Base-by-base conservation (phyloP, 192 early-diverging fungal species). In the Powellomyces hirtus region DNA sequence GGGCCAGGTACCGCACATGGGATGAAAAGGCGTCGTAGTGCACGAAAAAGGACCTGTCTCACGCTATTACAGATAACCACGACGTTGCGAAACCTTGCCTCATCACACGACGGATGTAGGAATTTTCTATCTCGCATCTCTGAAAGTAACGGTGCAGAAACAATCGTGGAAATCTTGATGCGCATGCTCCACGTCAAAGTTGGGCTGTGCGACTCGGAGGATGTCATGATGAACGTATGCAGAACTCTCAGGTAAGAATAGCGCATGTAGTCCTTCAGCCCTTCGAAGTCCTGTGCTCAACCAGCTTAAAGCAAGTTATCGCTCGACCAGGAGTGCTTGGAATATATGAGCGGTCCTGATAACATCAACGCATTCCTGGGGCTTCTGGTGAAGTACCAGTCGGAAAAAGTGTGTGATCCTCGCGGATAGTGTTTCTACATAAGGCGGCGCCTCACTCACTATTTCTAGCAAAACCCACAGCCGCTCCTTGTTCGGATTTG, bases 401-500 rank as follows among this genome's bases (percentile, higher is more conserved):
- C 30, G 16, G 62, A 73, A n/a, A 75, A 79, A 59, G 77, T 77
- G 56, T n/a, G 13, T 56, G 18, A 29, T 56, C 53, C 29, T 30
- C 10, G 27, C 5, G 46, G 46, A 49, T 6, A 3, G 16, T 49
- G n/a, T 18, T 14, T 3, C 46, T 49, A 14, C 2, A 14, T 5
- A 16, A 49, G 46, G 46, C 46, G 46, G 46, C 18, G 40, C 33
- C 62, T 26, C n/a, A 50, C 42, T 64, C 27, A 52, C 18, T 24
- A 8, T 18, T 29, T 29, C 11, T 26, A 60, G 55, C 5, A 37
- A 11, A 22, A 51, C 31, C 72, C 64, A 35, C 76, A 81, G 80
- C 63, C 80, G 22, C 53, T 74, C 14, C 49, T 81, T 18, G 34
- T 72, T 22, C 76, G 80, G 1, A 10, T 78, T n/a, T 61, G 66